Evolutionary conservation across 2,329 filamentous ascomycete genomes (phyloP), one percentile per base, ranked within the genome.

Genomic region (Atkinsonella hypoxylon): DNA sequence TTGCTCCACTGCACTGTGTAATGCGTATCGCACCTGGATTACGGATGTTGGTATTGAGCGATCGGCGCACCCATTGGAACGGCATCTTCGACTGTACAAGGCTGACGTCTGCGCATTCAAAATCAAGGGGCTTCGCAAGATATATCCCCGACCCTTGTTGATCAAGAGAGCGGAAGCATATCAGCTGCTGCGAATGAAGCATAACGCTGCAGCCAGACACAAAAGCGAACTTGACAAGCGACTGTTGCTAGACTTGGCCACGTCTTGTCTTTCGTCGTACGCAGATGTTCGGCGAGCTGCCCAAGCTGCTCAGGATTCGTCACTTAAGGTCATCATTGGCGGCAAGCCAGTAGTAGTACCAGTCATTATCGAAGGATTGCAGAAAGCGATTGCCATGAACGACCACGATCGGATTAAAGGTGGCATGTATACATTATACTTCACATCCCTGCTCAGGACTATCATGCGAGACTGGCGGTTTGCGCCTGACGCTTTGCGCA

Each of bases 21-120:
- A 86, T 20, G 88, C 91, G 1, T 98, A 96, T 65, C 79, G 89
- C 42, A 93, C 88, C 9, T 98, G 90, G 89, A 97, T 98, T 60
- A 89, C 95, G 1, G 93, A 98, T 61, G 90, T 98, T 40, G 93
- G 94, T 17, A 94, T 96, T 53, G 93, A 98, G 68, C 79, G 91
- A 53, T 96, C 91, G 17, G 91, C 93, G 0, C 93, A 96, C 64
- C 87, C 94, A 2, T 74, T 97, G 10, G 93, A 98, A 64, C 79
- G 93, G 18, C 83, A 97, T 13, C 81, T 86, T 4, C 81, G 89
- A 49, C 77, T 98, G 1, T 85, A 96, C 63, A 83, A 84, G 59
- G 84, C 88, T 6, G 93, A 98, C 60, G 85, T 90, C 53, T 82
- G 88, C 22, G 87, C 91, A 0, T 98, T 96, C 74, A 96, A 95